Conservation (phyloP, 345 rosid species). For the sweet orange (Citrus sinensis) region DNA sequence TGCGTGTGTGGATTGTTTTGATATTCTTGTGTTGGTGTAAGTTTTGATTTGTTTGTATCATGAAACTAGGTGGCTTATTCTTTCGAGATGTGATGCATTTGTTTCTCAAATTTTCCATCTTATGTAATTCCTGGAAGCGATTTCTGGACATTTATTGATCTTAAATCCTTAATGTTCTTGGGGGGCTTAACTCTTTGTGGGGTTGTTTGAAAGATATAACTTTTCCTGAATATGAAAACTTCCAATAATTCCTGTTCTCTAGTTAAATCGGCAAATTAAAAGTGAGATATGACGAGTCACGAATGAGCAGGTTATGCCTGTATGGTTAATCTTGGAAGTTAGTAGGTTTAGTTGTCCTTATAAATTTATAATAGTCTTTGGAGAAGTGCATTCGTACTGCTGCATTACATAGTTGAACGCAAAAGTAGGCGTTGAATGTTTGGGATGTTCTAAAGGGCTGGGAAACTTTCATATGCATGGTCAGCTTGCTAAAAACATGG, state of each 20-base stretch:
- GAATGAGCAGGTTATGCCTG: not conserved
- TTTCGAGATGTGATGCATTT: slow-evolving; percentile 6
- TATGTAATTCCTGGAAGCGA: not conserved
- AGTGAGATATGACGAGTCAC: not conserved
- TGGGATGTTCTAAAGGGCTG: not conserved
- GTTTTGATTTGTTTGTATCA: slow-evolving; percentile 3
- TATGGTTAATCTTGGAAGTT: not conserved
- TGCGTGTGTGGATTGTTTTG: not conserved
- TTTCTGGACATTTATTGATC: not conserved
- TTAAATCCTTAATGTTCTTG: not conserved
- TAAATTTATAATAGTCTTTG: not conserved
- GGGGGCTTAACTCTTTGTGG: not conserved
- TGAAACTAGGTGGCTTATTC: not conserved
- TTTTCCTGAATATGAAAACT: not conserved
- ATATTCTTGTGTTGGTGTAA: not conserved
- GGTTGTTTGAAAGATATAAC: not conserved
- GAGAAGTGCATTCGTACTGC: not conserved
- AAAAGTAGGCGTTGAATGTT: not conserved
- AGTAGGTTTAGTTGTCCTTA: not conserved
- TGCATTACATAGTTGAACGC: not conserved
- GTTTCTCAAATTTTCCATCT: not conserved
- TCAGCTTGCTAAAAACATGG: not conserved
- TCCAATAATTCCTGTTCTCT: not conserved
- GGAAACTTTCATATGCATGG: not conserved
- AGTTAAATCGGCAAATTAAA: not conserved